A percentile compares a stretch with the other conserved stretches of the same genome.
Evolutionary conservation across 164 flowering plant species (phyloP).

Genomic region (Cinnamomum chago): DNA sequence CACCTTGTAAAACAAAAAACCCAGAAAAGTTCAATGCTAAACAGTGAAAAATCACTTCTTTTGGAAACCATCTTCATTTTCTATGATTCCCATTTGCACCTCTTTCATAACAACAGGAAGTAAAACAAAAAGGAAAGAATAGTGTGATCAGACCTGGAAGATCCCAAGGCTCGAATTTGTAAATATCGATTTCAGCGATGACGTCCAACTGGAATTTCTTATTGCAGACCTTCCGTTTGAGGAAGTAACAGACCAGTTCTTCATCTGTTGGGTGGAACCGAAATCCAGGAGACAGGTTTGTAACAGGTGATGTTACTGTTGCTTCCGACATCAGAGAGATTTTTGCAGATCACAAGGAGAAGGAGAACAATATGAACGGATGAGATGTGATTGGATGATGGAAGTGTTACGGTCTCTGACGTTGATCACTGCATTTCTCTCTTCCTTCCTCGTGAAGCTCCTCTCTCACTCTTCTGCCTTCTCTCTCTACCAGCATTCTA

Average conservation of each 20-base stretch:
- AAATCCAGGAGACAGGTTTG: slow-evolving; percentile 52
- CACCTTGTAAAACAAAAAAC: too few relatives aligned
- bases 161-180: slow-evolving; percentile 68
- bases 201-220: slow-evolving; percentile 47
- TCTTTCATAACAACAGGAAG: background rate
- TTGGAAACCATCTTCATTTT: too few relatives aligned
- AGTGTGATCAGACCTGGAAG: slow-evolving; percentile 36
- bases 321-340: background rate
- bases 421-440: too few relatives aligned
- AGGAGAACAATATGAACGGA: too few relatives aligned
- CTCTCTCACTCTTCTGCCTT: too few relatives aligned
- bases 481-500: too few relatives aligned
- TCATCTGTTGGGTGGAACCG: slow-evolving; percentile 43
- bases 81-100: too few relatives aligned
- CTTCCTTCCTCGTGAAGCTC: too few relatives aligned
- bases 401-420: background rate
- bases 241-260: slow-evolving; percentile 26
- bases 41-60: too few relatives aligned
- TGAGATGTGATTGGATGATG: background rate
- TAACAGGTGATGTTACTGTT: slow-evolving; percentile 18
- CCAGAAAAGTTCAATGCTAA: too few relatives aligned
- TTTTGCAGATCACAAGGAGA: background rate
- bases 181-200: slow-evolving; percentile 56
- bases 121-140: slow-evolving; percentile 16
- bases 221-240: slow-evolving; percentile 32